Evolutionary conservation across 1,139 yeast genomes (phyloP), one percentile per base, ranked within the genome.

Genomic region (Pichia sp.): DNA sequence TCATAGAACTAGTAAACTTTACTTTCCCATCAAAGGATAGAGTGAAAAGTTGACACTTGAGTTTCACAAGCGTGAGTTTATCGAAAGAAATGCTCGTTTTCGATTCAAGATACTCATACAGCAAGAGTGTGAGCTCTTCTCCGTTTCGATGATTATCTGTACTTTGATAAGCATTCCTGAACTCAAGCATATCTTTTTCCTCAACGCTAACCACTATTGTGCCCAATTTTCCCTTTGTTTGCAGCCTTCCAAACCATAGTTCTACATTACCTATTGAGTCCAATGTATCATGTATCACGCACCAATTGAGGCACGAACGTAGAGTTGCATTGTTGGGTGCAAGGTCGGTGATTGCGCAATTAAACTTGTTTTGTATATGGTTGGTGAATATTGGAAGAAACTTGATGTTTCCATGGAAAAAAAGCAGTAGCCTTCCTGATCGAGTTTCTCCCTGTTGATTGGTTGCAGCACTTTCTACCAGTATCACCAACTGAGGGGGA

Each of bases 21-120:
- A 67, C 40, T 23, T 55, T 58, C 2, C 70, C 71, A 28, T 66
- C 68, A 19, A 55, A 44, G n/a, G 58, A 41, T 4, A 66, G 36
- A 6, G 60, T 46, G 48, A 62, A 66, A 23, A 66, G 45, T 18
- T 57, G 48, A 50, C 67, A 62, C 30, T 65, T 55, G 7, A 67
- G 44, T 46, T 60, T 60, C 1, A 65, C 57, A 25, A 68, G 54
- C 6, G 50, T 47, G 2, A 66, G 49, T 34, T 61, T 50, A 26
- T 56, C 46, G 42, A 68, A 63, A 41, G 59, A 57, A 4, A 68
- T 60, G 2, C 67, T 59, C 1, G 69, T 60, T 40, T 58, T 55
- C 3, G 48, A 26, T 9, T 46, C 31, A 22, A 67, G 47, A 48
- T 62, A 58, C 1, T 52, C 44, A 46, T 58, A 63, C 25, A 67